Evolutionary conservation across 2,329 filamentous ascomycete species (phyloP).

Genomic region (Aureobasidium sp.): DNA sequence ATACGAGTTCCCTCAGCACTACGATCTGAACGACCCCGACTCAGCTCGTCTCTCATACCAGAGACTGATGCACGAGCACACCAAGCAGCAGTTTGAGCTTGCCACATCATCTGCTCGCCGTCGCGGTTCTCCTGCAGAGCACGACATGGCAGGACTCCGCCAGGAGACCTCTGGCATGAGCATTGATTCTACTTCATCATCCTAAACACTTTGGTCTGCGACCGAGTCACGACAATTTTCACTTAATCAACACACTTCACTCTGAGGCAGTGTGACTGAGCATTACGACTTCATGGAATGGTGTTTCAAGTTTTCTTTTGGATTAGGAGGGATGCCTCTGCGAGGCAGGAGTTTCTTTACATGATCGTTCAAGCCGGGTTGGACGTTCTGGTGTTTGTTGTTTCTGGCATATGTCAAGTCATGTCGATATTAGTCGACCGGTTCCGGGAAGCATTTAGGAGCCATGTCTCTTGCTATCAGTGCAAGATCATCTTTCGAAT

Average conservation of each 20-base stretch:
- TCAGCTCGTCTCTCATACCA: conserved; percentile 38
- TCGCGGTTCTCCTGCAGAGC: conserved; percentile 27
- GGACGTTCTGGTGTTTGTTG: conserved; percentile 6
- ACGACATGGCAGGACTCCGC: conserved; percentile 20
- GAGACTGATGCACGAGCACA: conserved; percentile 46
- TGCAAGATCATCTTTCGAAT: neutral
- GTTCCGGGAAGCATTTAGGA: neutral
- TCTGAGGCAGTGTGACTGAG: neutral
- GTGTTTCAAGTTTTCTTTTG: neutral
- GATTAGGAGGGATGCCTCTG: neutral
- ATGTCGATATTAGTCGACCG: conserved; percentile 11
- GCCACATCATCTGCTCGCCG: conserved; percentile 40
- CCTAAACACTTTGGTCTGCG: conserved; percentile 2
- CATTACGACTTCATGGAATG: conserved; percentile 8
- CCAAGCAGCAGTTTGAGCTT: conserved; percentile 41
- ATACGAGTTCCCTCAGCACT: conserved; percentile 39
- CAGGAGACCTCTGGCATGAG: conserved; percentile 24
- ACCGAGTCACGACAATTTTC: neutral
- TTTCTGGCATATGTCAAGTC: neutral
- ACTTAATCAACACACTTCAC: neutral
- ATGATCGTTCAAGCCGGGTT: conserved; percentile 1
- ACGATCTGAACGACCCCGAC: conserved; percentile 35
- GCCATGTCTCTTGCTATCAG: neutral
- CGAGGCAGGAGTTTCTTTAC: neutral
- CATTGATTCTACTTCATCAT: conserved; percentile 23